Evolutionary conservation across 2,329 filamentous ascomycete species (phyloP), one percentile per base, ranked within the genome.

Genomic region (Cladosporium cucumerinum): DNA sequence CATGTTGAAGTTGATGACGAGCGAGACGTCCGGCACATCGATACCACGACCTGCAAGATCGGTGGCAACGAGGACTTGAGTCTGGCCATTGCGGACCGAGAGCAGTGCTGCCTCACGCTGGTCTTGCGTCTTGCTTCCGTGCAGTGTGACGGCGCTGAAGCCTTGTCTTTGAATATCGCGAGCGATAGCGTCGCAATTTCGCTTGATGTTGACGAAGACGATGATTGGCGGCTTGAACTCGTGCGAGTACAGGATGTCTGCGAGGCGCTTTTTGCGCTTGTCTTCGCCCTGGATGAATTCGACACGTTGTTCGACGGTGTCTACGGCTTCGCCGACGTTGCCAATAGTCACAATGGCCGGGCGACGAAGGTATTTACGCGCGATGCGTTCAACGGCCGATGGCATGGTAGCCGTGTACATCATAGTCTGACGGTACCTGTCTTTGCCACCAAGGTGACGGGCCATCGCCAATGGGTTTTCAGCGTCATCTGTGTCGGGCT

Each of bases 381-480:
- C 95, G 69, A 99, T 98, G 68, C 91, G 91, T 76, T 99, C 95
- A 18, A 99, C 91, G 0, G 91, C 87, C 0, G 91, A 81, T 1
- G 95, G 93, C 95, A 99, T 99, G 30, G 95, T 99, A 61, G 95
- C 95, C 69, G 95, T 98, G 86, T 98, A 99, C 95, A 99, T 99
- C 95, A 99, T 99, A 0, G 95, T 99, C 78, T 99, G 94, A 66
- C 95, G 85, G 80, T 98, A 98, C 25, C 90, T 86, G 72, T 93
- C 89, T 70, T 87, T 87, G 21, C 87, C 87, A 61, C 89, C 88
- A 1, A 96, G 80, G 72, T 90, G 90, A 65, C 87, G 85, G 71
- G 88, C 89, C 94, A 98, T 98, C n/a, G 89, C 87, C 64, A 85
- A 82, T 0, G 91, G 83, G 74, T 98, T 86, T 77, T 99, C 95